A percentile compares a stretch with the other conserved stretches of the same genome.
phyloP scores from a whole-genome alignment of 1,139 yeast species.

The Blastobotrys capitulatus region DNA sequence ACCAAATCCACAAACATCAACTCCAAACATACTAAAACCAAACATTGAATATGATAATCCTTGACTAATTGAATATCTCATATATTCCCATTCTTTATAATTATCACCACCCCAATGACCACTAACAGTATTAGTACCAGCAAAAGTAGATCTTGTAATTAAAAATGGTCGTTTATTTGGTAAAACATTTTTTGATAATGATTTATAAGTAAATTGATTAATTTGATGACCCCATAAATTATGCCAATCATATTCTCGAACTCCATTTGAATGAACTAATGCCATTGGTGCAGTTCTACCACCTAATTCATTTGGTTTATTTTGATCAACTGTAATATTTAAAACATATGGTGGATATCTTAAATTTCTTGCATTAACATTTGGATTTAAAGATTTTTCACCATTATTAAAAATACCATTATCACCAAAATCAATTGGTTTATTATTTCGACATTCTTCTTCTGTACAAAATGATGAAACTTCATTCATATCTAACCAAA shows the following conservation, averaged over 20 bases:
- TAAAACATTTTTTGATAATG: slow-evolving; percentile 7
- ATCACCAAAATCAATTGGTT: slow-evolving; percentile 20
- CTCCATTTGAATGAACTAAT: slow-evolving; percentile 34
- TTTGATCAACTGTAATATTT: slow-evolving; percentile 19
- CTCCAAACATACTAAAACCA: slow-evolving; percentile 22
- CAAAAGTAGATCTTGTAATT: slow-evolving; percentile 19
- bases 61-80: slow-evolving; percentile 16
- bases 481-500: slow-evolving; percentile 39
- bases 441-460: slow-evolving; percentile 26
- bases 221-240: slow-evolving; percentile 18
- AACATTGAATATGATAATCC: slow-evolving; percentile 17
- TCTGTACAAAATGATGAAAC: slow-evolving; percentile 33
- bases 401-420: slow-evolving; percentile 23
- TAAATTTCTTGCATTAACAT: slow-evolving; percentile 32
- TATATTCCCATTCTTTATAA: slow-evolving; percentile 17
- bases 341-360: slow-evolving; percentile 35
- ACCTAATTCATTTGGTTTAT: slow-evolving; percentile 27
- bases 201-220: slow-evolving; percentile 14
- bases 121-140: slow-evolving; percentile 19
- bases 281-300: slow-evolving; percentile 33
- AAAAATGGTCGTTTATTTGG: slow-evolving; percentile 21
- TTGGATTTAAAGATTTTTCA: slow-evolving; percentile 24
- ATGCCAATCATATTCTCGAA: slow-evolving; percentile 31
- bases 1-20: slow-evolving; percentile 20
- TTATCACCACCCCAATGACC: slow-evolving; percentile 26